phyloP scores from a whole-genome alignment of 2,329 filamentous ascomycete genomes.

The Colletotrichum siamense region DNA sequence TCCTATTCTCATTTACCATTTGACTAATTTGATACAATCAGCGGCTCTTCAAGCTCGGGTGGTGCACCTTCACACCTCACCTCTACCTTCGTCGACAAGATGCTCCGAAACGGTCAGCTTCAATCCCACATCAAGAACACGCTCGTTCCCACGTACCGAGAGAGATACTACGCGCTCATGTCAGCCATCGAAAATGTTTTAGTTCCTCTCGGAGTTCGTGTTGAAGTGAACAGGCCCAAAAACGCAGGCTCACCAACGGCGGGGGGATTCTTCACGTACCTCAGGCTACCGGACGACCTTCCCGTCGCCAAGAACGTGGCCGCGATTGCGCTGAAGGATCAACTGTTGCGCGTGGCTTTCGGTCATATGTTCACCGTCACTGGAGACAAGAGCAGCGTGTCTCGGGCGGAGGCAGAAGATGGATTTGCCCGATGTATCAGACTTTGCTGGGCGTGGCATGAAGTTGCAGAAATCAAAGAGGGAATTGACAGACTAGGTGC shows the following conservation, averaged over 20 bases:
- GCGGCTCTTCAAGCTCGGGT: background rate
- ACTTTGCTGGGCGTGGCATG: constrained; percentile 76
- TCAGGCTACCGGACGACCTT: constrained; percentile 52
- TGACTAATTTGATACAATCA: background rate
- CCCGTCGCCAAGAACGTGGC: constrained; percentile 34
- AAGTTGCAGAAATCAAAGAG: constrained; percentile 67
- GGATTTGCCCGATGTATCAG: constrained; percentile 65
- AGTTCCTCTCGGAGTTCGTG: constrained; percentile 2
- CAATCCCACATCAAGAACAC: constrained; percentile 23
- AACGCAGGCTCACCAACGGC: background rate
- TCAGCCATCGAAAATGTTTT: constrained; percentile 22
- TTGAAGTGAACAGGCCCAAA: background rate
- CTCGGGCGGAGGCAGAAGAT: constrained; percentile 21
- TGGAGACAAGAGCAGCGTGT: constrained; percentile 55
- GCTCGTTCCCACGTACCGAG: constrained; percentile 24
- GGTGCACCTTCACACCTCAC: constrained; percentile 30
- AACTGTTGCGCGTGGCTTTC: constrained; percentile 70
- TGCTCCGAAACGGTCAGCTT: constrained; percentile 24
- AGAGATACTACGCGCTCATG: constrained; percentile 24
- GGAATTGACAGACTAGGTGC: constrained; percentile 67
- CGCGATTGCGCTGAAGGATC: constrained; percentile 61
- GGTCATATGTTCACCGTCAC: constrained; percentile 74
- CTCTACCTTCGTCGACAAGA: constrained; percentile 11
- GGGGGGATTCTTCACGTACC: constrained; percentile 72
- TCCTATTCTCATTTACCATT: fast-evolving